Base-by-base conservation (phyloP, 768 basidiomycete genomes). In the Kwoniella newhampshirensis region DNA sequence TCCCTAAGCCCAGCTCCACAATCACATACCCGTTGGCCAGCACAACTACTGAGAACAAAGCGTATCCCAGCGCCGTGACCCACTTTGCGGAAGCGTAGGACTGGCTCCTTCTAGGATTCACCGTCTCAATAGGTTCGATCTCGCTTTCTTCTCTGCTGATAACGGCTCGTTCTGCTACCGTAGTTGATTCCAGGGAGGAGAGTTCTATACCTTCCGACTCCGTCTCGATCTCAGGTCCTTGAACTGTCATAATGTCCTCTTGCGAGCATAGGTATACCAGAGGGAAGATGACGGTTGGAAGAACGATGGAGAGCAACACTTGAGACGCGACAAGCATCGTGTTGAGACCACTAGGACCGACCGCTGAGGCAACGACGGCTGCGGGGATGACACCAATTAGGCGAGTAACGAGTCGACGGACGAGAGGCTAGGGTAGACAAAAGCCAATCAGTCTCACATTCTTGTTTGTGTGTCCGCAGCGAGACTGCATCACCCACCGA, bases 221-320 rank as follows among this genome's bases (percentile, higher is more conserved):
- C 32, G 46, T 35, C 9, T 63, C 54, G 4, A 68, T 37, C 32
- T 68, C 66, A 1, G 66, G 68, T 17, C 66, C 57, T 62, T 69
- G 59, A 57, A 77, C 66, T 76, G 81, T 80, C 91, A 92, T 92
- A 67, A 91, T 80, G 8, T 79, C 74, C 57, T 83, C 83, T 6
- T 78, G 79, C 62, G 85, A 78, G 15, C 89, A 90, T 67, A 89
- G 81, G 67, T 80, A 89, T 48, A 92, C 78, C 52, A 91, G 81
- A 0, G 90, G 91, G 61, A 89, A 80, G n/a, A 85, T 82, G 77
- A 92, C 81, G 78, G 91, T 91, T 0, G 91, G 91, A 3, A 93
- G 82, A 8, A 89, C 83, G 71, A 94, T 81, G 25, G 87, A 86
- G 26, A 97, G 81, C 32, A 86, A 81, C 51, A 93, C 92, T 74